Base-by-base conservation (phyloP, 2,329 filamentous ascomycete genomes). In the Cladobotryum mycophilum region DNA sequence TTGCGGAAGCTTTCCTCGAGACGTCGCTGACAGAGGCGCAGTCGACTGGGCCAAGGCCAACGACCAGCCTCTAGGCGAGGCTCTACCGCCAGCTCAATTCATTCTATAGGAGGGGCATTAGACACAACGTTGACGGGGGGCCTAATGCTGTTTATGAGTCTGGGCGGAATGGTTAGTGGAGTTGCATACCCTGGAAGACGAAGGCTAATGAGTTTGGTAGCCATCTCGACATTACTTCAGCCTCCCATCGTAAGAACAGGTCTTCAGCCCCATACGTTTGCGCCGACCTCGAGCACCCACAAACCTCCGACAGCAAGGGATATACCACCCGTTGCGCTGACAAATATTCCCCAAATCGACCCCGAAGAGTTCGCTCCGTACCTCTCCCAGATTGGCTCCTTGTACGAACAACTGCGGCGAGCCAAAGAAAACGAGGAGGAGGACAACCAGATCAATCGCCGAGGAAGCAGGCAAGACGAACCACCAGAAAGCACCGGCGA, bases 211-310 rank as follows among this genome's bases (percentile, higher is more conserved):
- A 34, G 34, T 46, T 50, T 36, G 45, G 47, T 44, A 89, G 87
- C 93, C 55, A 97, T 97, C 60, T 96, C 91, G 8, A 95, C 89
- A 1, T 78, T 97, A n/a, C 79, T 97, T 4, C 88, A 95, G 63
- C 86, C 89, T 25, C 89, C 92, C 3, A 95, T 96, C 58, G 83
- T 95, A 51, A 83, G 92, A 56, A 95, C 91, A 2, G 91, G 92
- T 51, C 79, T 96, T 45, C 76, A 90, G 49, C 87, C 91, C 18
- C 86, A 95, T 67, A 86, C 85, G 1, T 76, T 84, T 2, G 82
- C 86, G 3, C 81, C 88, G 2, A 67, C 72, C 8, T 81, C 82
- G n/a, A 86, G 82, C 60, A 76, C 84, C 13, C 88, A 93, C 62
- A 92, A 86, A 59, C 85, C 88, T 13, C 92, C 92, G 0, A 95